Base-by-base conservation (phyloP, 2,329 filamentous ascomycete genomes). In the Chaetomiaceae sp. region DNA sequence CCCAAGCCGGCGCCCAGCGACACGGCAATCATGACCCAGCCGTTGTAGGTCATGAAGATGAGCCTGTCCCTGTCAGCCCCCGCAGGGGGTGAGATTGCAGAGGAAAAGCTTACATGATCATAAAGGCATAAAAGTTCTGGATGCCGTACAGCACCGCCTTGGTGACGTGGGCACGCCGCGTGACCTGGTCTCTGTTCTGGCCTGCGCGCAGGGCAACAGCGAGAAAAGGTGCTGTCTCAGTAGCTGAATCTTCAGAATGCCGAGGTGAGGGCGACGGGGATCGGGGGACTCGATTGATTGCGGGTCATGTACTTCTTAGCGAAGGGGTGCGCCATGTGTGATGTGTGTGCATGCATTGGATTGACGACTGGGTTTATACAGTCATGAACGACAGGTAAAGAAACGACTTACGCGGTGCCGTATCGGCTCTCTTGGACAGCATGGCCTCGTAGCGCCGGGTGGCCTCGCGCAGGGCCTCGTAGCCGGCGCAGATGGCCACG, bases 31-130 rank as follows among this genome's bases (percentile, higher is more conserved):
- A 99, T 99, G 60, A 99, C 84, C 85, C 88, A 95, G 50, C 93
- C 93, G 64, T 99, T 99, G 73, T 99, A 99, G n/a, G 93, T 99
- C 93, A 99, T 99, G 71, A 99, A 99, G 19, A 99, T 73, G 55
- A 99, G 77, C 93, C 92, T 97, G n/a, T n/a, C 12, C 2, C 6
- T 4, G 51, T 57, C 40, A 57, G 45, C 14, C 13, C 30, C 17
- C 17, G 3, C 17, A 40, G 14, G 33, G 17, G 5, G 4, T 12
- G 43, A 42, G 20, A 14, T 14, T 27, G 25, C 16, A 35, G 13
- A n/a, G 12, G 4, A 25, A 19, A 53, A 4, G 84, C 92, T 83
- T 68, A 96, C 93, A 99, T 99, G 67, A 99, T 91, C 78, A 99
- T 97, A 65, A 99, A 97, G 41, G 91, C 95, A 70, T 99, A 99